Evolutionary conservation across 2,329 filamentous ascomycete species (phyloP), one percentile per base, ranked within the genome.

Genomic region (Colletotrichum sp.): DNA sequence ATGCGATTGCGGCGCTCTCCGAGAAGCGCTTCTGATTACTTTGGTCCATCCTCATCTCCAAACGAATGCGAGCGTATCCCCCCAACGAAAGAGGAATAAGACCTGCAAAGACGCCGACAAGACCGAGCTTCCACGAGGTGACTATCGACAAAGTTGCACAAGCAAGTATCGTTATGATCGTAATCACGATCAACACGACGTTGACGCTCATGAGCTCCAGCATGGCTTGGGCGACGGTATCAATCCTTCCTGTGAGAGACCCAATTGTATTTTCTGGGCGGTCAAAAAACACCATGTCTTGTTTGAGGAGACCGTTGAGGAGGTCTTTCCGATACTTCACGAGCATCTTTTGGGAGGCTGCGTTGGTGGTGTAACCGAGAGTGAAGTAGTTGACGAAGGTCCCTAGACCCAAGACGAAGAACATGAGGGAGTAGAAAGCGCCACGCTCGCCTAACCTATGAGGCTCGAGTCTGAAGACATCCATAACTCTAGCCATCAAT

Each of bases 131-230:
- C 87, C 86, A 90, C 1, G 83, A 84, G 69, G 84, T 82, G 0
- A 80, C 83, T 3, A 90, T 77, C 0, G 85, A 82, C 0, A 90
- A 78, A 2, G 86, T 81, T 26, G 82, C 83, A 70, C 82, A 85
- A 4, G 83, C 81, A 1, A 87, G 32, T 0, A 90, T 76, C 30
- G 83, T 88, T 55, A 88, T 73, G 3, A 86, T n/a, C 10, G 84
- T 80, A 24, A 87, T 83, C 2, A 88, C 62, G 15, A 90, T 84
- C 8, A 89, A 75, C 3, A 81, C 82, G 8, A 89, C 78, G 57
- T 86, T 90, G 63, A 85, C 80, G 3, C 86, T 85, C 62, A 89
- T 83, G 5, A 90, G 81, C 44, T 89, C 88, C 8, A 87, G 81
- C 3, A 90, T 83, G 1, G 86, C 87, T 28, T 87, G 83, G 1